phyloP scores from a whole-genome alignment of 371 early-diverging fungal genomes.

The Mucor piriformis region DNA sequence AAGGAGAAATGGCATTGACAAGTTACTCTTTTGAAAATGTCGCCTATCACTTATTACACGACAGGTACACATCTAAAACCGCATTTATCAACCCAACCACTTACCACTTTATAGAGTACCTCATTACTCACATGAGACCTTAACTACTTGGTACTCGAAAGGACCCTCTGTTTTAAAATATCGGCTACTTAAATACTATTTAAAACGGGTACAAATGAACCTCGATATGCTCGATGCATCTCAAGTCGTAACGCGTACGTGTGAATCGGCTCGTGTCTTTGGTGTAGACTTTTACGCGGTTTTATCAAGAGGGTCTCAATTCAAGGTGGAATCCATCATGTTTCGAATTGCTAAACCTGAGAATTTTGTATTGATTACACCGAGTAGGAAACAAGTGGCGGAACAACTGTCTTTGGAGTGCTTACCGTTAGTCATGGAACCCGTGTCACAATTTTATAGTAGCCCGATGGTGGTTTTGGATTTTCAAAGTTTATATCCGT shows the following conservation, averaged over 20 bases:
- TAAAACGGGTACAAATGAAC: slow-evolving; percentile 68
- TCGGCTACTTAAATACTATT: slow-evolving; percentile 65
- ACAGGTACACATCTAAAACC: slow-evolving; percentile 56
- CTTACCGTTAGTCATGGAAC: slow-evolving; percentile 89
- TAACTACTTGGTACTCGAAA: slow-evolving; percentile 68
- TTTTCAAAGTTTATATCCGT: slow-evolving; percentile 92
- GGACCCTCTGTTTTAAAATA: slow-evolving; percentile 55
- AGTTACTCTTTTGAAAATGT: slow-evolving; percentile 80
- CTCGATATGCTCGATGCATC: slow-evolving; percentile 75
- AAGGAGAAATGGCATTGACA: slow-evolving; percentile 69
- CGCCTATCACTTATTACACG: slow-evolving; percentile 70
- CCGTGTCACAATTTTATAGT: slow-evolving; percentile 76
- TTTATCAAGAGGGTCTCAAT: slow-evolving; percentile 88
- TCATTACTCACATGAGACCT: slow-evolving; percentile 54
- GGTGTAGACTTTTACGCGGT: slow-evolving; percentile 89
- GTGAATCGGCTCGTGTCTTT: slow-evolving; percentile 86
- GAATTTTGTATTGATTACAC: slow-evolving; percentile 65
- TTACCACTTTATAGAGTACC: slow-evolving; percentile 65
- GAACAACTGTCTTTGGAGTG: slow-evolving; percentile 78
- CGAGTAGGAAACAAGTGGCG: slow-evolving; percentile 70
- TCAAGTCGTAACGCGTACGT: slow-evolving; percentile 69
- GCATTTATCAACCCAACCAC: no score
- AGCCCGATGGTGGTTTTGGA: slow-evolving; percentile 87
- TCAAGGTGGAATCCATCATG: slow-evolving; percentile 87
- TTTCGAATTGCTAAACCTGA: slow-evolving; percentile 84